phyloP scores from a whole-genome alignment of 2,329 filamentous ascomycete genomes.

The Aspergillus melleus region DNA sequence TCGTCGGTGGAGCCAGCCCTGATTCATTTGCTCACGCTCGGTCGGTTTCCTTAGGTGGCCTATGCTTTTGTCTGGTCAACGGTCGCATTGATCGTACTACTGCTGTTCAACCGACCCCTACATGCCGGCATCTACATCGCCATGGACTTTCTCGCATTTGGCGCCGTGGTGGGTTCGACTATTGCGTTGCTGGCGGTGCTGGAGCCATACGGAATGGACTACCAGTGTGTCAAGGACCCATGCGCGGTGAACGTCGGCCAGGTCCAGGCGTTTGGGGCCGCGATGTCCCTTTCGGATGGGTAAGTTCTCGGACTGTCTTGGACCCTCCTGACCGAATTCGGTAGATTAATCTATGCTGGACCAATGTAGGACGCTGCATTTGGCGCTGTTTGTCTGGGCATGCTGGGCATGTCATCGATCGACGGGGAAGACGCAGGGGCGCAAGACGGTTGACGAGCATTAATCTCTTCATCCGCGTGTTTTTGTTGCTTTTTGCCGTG shows the following conservation, averaged over 20 bases:
- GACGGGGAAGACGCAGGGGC: neutral
- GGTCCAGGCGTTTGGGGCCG: neutral
- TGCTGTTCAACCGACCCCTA: neutral
- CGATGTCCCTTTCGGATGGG: neutral
- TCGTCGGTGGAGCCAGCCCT: neutral
- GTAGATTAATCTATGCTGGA: neutral
- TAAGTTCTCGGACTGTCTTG: neutral
- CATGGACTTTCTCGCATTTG: constrained; percentile 1
- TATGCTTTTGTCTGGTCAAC: neutral
- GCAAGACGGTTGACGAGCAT: neutral
- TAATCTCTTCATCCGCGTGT: neutral
- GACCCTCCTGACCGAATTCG: neutral
- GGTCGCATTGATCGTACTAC: neutral
- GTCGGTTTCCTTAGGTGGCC: neutral
- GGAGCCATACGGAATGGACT: neutral
- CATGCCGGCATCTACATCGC: neutral
- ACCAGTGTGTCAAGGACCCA: neutral
- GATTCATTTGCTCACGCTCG: neutral
- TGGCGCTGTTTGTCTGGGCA: constrained; percentile 2
- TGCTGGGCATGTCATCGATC: constrained; percentile 1
- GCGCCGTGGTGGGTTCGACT: neutral
- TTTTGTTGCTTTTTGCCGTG: neutral
- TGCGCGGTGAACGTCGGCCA: neutral
- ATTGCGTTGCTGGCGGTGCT: neutral
- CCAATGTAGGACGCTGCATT: constrained; percentile 1